Percentiles rank a stretch among this genome's conserved stretches.
Conservation (phyloP, 2,329 filamentous ascomycete genomes). For the Penicillium sclerotigenum region DNA sequence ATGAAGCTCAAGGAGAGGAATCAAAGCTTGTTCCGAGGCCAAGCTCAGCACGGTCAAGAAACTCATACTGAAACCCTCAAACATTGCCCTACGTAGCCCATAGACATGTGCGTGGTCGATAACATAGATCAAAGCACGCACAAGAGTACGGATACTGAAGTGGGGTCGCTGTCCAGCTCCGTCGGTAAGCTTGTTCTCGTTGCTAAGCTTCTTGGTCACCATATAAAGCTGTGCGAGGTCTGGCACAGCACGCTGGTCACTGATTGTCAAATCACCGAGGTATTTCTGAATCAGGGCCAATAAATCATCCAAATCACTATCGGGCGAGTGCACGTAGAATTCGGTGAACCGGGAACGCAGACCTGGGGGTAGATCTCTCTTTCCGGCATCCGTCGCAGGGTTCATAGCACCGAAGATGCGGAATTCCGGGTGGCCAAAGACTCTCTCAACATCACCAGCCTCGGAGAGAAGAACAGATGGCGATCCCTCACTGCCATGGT, state of each 20-base stretch:
- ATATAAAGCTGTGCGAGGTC: constrained; percentile 87
- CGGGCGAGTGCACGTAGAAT: constrained; percentile 87
- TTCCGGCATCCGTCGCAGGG: constrained; percentile 93
- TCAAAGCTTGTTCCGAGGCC: constrained; percentile 73
- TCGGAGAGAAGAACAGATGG: constrained; percentile 89
- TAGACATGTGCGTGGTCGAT: constrained; percentile 80
- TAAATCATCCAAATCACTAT: constrained; percentile 80
- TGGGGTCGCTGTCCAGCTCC: constrained; percentile 94
- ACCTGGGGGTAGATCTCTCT: constrained; percentile 85
- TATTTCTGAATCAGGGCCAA: constrained; percentile 86
- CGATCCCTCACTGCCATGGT: constrained; percentile 64
- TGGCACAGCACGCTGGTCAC: constrained; percentile 69
- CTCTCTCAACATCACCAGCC: constrained; percentile 85
- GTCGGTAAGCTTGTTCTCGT: constrained; percentile 83
- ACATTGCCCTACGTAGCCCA: constrained; percentile 78
- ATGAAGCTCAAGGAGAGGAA: constrained; percentile 76
- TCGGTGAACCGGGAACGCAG: constrained; percentile 92
- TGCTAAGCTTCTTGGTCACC: constrained; percentile 76
- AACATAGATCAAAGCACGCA: constrained; percentile 83
- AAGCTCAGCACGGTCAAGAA: constrained; percentile 86
- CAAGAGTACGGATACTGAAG: constrained; percentile 92
- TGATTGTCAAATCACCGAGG: constrained; percentile 66
- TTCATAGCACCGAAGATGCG: constrained; percentile 99
- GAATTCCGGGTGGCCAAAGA: constrained; percentile 87
- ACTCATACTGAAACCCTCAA: constrained; percentile 97